Percentiles rank a stretch among this genome's conserved stretches.
These are phyloP conservation scores for Auriculariales sp. DNA, from an alignment of 768 basidiomycete species.

Conservation along the genomic window DNA sequence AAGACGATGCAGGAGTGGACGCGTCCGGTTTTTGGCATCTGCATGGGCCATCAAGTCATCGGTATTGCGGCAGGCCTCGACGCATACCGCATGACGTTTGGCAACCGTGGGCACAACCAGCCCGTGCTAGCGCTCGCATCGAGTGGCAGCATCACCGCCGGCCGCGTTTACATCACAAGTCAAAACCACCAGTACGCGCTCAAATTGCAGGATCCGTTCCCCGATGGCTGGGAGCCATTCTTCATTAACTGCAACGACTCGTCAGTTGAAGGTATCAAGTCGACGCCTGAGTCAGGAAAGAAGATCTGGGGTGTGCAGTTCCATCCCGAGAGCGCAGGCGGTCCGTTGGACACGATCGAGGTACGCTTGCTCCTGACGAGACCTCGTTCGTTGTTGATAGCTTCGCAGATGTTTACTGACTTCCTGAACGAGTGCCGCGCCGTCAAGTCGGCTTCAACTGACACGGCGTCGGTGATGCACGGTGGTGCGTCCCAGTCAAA, in stretches of 20 bases:
- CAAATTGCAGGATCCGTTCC: constrained; percentile 87
- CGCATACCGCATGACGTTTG: constrained; percentile 97
- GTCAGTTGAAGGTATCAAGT: constrained; percentile 97
- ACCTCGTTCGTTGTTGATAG: constrained; percentile 1
- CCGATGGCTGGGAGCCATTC: constrained; percentile 93
- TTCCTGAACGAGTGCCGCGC: constrained; percentile 72
- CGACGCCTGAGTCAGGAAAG: constrained; percentile 76
- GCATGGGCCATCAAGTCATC: constrained; percentile 98
- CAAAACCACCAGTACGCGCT: constrained; percentile 99
- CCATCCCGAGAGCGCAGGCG: constrained; percentile 96
- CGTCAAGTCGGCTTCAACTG: constrained; percentile 6
- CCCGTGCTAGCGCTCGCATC: constrained; percentile 93
- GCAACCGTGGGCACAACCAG: constrained; percentile 99
- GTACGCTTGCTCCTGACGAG: constrained; percentile 24
- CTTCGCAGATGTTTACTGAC: constrained; percentile 77
- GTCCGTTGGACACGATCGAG: constrained; percentile 97
- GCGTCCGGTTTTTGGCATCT: constrained; percentile 93
- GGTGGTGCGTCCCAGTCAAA: neutral
- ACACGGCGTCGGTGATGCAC: constrained; percentile 2
- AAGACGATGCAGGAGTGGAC: constrained; percentile 78
- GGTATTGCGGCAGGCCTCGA: constrained; percentile 95
- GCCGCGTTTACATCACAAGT: constrained; percentile 93
- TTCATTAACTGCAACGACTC: constrained; percentile 99
- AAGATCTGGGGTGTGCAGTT: constrained; percentile 98
- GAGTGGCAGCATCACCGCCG: constrained; percentile 85